Conservation (phyloP, 2,329 filamentous ascomycete species). For the Xylaria sp. region DNA sequence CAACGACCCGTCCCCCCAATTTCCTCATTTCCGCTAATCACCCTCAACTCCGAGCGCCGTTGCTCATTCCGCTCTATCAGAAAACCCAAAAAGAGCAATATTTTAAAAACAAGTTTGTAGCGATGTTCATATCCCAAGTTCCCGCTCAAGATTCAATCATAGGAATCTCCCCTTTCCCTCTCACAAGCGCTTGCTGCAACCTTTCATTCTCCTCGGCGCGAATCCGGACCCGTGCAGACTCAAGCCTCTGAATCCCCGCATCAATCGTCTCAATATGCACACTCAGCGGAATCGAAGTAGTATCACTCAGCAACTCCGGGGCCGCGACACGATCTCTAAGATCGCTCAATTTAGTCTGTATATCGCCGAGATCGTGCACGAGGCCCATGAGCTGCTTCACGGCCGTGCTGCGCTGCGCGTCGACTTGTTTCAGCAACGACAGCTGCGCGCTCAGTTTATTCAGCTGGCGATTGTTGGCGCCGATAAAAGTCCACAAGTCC, state of each 20-base stretch:
- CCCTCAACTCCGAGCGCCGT: no score
- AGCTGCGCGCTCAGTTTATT: conserved; percentile 69
- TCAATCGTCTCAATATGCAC: conserved; percentile 80
- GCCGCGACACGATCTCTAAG: conserved; percentile 72
- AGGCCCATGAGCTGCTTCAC: conserved; percentile 72
- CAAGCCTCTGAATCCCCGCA: conserved; percentile 73
- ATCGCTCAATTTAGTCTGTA: conserved; percentile 73
- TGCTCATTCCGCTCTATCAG: no score
- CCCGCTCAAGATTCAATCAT: conserved; percentile 13
- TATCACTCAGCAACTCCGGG: conserved; percentile 64
- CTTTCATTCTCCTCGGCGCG: conserved; percentile 18
- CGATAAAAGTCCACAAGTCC: conserved; percentile 75
- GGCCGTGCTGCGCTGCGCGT: conserved; percentile 67
- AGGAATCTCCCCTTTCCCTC: conserved; percentile 3
- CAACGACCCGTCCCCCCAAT: no score
- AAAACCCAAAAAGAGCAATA: no score
- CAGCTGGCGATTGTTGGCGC: conserved; percentile 67
- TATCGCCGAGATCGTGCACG: conserved; percentile 74
- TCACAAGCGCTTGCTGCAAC: conserved; percentile 8
- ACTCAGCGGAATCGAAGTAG: conserved; percentile 63
- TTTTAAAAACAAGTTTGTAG: no score
- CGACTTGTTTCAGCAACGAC: conserved; percentile 68
- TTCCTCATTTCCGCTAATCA: no score
- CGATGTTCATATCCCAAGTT: background rate
- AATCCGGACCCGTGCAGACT: conserved; percentile 52